Percentiles rank a stretch among this genome's conserved stretches.
phyloP scores from a whole-genome alignment of 768 basidiomycete genomes.

The Pleurotus pulmonarius region DNA sequence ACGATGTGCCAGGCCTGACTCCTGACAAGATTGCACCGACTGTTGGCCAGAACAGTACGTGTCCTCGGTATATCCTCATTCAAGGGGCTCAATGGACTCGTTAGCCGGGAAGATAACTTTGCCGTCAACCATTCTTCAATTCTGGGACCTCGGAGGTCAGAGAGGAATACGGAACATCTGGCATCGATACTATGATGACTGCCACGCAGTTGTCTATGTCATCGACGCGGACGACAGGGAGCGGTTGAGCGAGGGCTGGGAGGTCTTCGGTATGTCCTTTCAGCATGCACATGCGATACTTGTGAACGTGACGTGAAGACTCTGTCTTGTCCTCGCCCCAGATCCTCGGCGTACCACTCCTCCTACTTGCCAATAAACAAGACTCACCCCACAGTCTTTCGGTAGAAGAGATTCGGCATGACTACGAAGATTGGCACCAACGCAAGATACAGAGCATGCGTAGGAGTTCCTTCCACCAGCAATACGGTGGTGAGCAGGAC shows the following conservation, averaged over 20 bases:
- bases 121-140: slow-evolving; percentile 90
- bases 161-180: slow-evolving; percentile 92
- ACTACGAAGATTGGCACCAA: slow-evolving; percentile 86
- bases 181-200: slow-evolving; percentile 93
- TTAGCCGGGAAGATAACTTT: slow-evolving; percentile 90
- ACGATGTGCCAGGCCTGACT: slow-evolving; percentile 78
- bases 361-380: slow-evolving; percentile 96
- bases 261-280: slow-evolving; percentile 80
- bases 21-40: slow-evolving; percentile 95
- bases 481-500: slow-evolving; percentile 43
- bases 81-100: slow-evolving; percentile 1
- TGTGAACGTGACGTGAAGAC: slow-evolving; percentile 39
- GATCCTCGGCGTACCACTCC: slow-evolving; percentile 84
- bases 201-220: slow-evolving; percentile 94
- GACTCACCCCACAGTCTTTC: slow-evolving; percentile 78
- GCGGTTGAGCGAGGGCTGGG: slow-evolving; percentile 91
- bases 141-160: slow-evolving; percentile 97
- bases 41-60: slow-evolving; percentile 94
- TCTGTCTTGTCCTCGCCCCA: slow-evolving; percentile 85
- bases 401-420: slow-evolving; percentile 86
- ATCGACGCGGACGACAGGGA: slow-evolving; percentile 92
- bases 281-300: background rate
- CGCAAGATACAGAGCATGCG: slow-evolving; percentile 68
- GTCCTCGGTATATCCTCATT: background rate
- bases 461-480: slow-evolving; percentile 30